phyloP scores from a whole-genome alignment of 768 basidiomycete genomes.

The Trametes elegans region DNA sequence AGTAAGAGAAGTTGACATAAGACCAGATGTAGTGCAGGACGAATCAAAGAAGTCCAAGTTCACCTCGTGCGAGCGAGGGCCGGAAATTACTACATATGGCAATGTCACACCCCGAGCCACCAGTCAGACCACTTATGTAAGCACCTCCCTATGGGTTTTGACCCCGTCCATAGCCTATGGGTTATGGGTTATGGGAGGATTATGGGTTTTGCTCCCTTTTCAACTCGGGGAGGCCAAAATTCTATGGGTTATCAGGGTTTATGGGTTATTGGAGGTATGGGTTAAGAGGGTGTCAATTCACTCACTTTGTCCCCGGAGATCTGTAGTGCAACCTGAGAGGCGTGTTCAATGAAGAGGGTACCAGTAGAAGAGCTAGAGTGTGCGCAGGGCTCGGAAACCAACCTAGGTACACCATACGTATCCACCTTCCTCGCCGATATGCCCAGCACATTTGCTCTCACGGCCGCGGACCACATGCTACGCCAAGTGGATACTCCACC shows the following conservation, averaged over 20 bases:
- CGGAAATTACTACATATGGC: too few relatives aligned
- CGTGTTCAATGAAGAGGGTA: neutral
- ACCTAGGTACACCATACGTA: neutral
- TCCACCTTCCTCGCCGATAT: slow-evolving; percentile 4
- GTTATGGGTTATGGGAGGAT: neutral
- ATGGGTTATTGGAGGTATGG: too few relatives aligned
- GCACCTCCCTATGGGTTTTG: too few relatives aligned
- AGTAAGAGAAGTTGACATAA: neutral
- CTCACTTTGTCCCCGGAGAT: slow-evolving; percentile 11
- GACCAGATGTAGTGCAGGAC: too few relatives aligned
- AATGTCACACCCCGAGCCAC: too few relatives aligned
- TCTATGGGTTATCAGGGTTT: too few relatives aligned
- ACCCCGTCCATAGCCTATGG: neutral
- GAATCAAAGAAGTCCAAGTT: too few relatives aligned
- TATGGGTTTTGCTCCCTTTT: neutral
- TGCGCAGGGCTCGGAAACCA: neutral
- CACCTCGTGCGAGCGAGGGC: too few relatives aligned
- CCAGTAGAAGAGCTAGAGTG: neutral
- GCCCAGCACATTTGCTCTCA: neutral
- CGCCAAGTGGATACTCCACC: neutral
- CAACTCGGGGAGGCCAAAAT: too few relatives aligned
- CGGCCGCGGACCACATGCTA: neutral
- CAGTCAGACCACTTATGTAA: neutral
- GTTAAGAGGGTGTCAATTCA: too few relatives aligned
- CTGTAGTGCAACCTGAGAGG: neutral